These are phyloP conservation scores for Zasmidium angulare DNA, from an alignment of 2,329 filamentous ascomycete genomes.

Conservation along the genomic window DNA sequence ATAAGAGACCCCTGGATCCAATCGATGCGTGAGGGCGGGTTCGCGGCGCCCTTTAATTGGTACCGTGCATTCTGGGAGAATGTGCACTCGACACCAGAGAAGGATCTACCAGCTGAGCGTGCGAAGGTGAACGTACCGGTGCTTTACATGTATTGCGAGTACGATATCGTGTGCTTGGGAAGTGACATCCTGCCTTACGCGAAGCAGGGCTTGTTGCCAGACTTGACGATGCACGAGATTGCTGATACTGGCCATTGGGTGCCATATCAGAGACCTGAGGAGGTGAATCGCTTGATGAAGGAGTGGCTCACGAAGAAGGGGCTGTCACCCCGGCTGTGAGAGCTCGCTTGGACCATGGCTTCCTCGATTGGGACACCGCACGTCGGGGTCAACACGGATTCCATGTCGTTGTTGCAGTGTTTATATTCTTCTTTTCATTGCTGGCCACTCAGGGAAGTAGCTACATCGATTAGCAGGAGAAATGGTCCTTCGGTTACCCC, in stretches of 20 bases:
- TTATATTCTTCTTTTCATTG: too few relatives aligned
- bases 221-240: slow-evolving; percentile 12
- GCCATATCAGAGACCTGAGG: slow-evolving; percentile 22
- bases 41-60: slow-evolving; percentile 37
- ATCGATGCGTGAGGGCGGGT: slow-evolving; percentile 31
- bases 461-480: not conserved
- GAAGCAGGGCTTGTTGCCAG: slow-evolving; percentile 19
- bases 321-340: not conserved
- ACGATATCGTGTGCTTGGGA: slow-evolving; percentile 16
- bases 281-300: slow-evolving; percentile 13
- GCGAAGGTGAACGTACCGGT: slow-evolving; percentile 9
- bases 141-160: slow-evolving; percentile 33
- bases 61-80: slow-evolving; percentile 31
- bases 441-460: not conserved
- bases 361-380: not conserved
- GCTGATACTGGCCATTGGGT: slow-evolving; percentile 22
- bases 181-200: slow-evolving; percentile 13
- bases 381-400: too few relatives aligned
- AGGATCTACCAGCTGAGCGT: not conserved
- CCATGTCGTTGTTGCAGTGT: too few relatives aligned
- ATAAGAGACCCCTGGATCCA: slow-evolving; percentile 37
- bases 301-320: slow-evolving; percentile 6
- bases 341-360: not conserved
- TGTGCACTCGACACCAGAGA: slow-evolving; percentile 23
- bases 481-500: not conserved